These are phyloP conservation scores for Juncus effusus DNA, from an alignment of 176 grass and related monocot genomes.

Conservation along the genomic window DNA sequence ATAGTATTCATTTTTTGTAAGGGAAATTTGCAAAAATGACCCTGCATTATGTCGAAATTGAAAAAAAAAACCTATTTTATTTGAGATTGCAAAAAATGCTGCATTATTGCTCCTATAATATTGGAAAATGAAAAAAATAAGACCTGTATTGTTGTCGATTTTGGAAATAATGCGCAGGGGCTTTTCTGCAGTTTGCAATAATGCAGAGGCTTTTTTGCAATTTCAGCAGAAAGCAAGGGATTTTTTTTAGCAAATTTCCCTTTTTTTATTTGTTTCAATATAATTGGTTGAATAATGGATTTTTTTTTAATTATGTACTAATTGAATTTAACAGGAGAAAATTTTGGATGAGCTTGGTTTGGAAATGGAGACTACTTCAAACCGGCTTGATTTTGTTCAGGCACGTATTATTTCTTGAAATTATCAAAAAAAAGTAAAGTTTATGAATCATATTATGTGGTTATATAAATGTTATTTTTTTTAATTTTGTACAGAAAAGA, in stretches of 20 bases:
- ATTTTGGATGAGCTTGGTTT: constrained; percentile 75
- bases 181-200: too few relatives aligned
- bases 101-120: neutral
- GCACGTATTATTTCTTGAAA: constrained; percentile 23
- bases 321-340: constrained; percentile 50
- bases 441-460: neutral
- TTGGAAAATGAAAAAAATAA: constrained; percentile 12
- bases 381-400: constrained; percentile 90
- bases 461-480: neutral
- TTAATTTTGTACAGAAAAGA: constrained; percentile 53
- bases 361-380: constrained; percentile 90
- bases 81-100: too few relatives aligned
- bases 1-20: too few relatives aligned
- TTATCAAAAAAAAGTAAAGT: neutral
- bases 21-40: too few relatives aligned
- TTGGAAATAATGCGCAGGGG: neutral
- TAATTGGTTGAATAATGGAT: too few relatives aligned
- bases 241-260: too few relatives aligned
- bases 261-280: too few relatives aligned
- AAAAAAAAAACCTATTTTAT: too few relatives aligned
- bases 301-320: neutral
- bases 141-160: neutral
- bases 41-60: too few relatives aligned
- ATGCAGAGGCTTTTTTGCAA: too few relatives aligned
- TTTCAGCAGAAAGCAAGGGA: too few relatives aligned